Evolutionary conservation across 2,329 filamentous ascomycete genomes (phyloP).

Genomic region (Claviceps sp.): DNA sequence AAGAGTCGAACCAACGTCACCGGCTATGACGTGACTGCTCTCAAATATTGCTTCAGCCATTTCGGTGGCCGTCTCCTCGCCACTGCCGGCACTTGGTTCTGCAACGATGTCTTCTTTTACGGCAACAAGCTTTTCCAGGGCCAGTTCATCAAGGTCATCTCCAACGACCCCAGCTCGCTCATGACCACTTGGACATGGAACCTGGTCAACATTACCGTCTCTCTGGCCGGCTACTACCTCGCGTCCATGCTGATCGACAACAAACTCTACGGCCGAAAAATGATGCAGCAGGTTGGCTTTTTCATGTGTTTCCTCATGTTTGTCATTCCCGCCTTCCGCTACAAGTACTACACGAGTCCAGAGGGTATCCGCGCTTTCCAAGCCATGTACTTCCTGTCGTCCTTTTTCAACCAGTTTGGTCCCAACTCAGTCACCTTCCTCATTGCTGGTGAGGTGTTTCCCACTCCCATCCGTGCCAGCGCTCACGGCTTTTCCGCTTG

Average conservation of each 20-base stretch:
- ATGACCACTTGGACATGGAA: conserved; percentile 89
- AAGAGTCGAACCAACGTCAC: conserved; percentile 84
- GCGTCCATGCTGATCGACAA: conserved; percentile 86
- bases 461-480: conserved; percentile 81
- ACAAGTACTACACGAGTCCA: conserved; percentile 62
- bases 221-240: conserved; percentile 76
- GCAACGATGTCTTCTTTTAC: conserved; percentile 98
- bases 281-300: conserved; percentile 94
- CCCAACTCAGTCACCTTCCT: conserved; percentile 96
- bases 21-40: conserved; percentile 79
- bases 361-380: conserved; percentile 78
- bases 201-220: conserved; percentile 78
- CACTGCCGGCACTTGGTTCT: conserved; percentile 83
- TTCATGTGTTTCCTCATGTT: conserved; percentile 88
- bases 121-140: conserved; percentile 96
- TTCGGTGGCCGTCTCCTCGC: conserved; percentile 80
- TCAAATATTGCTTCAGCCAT: conserved; percentile 64
- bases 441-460: conserved; percentile 91
- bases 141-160: conserved; percentile 77
- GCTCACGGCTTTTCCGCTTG: conserved; percentile 94
- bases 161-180: conserved; percentile 53
- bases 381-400: conserved; percentile 95
- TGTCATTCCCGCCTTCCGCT: conserved; percentile 80
- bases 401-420: conserved; percentile 98
- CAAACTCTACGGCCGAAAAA: conserved; percentile 91